Evolutionary conservation across 2,329 filamentous ascomycete species (phyloP).

Genomic region (Sclerotinia borealis): DNA sequence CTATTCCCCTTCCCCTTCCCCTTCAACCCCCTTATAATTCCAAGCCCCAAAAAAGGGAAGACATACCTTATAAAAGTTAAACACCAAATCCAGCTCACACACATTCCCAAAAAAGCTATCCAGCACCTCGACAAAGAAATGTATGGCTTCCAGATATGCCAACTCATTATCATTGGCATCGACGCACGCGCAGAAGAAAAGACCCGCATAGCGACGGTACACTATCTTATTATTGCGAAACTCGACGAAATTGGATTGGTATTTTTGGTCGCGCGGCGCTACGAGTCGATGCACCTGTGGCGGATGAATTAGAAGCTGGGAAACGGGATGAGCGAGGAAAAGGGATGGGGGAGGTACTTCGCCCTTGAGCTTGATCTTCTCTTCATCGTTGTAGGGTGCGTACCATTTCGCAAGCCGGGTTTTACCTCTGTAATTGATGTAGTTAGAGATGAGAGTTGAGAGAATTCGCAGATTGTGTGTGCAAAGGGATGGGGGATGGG

Average conservation of each 20-base stretch:
- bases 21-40: not conserved
- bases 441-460: not conserved
- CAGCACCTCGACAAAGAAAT: constrained; percentile 98
- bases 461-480: not conserved
- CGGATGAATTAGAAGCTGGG: not conserved
- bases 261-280: constrained; percentile 95
- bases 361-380: constrained; percentile 98
- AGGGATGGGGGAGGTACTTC: constrained; percentile 51
- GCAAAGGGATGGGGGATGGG: constrained; percentile 10
- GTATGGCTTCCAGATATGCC: constrained; percentile 92
- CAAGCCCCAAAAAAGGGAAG: not conserved
- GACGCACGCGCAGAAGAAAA: constrained; percentile 99
- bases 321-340: not conserved
- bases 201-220: constrained; percentile 91
- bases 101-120: constrained; percentile 99
- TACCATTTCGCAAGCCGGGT: constrained; percentile 99
- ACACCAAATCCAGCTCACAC: constrained; percentile 89
- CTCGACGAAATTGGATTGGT: constrained; percentile 99
- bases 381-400: constrained; percentile 94
- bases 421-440: constrained; percentile 65
- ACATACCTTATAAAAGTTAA: constrained; percentile 65
- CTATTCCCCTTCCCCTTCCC: not conserved
- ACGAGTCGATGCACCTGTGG: constrained; percentile 90
- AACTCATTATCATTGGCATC: constrained; percentile 99
- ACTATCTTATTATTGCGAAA: constrained; percentile 92